Evolutionary conservation across 768 basidiomycete species (phyloP), one percentile per base, ranked within the genome.

Genomic region (Mrakia frigida): DNA sequence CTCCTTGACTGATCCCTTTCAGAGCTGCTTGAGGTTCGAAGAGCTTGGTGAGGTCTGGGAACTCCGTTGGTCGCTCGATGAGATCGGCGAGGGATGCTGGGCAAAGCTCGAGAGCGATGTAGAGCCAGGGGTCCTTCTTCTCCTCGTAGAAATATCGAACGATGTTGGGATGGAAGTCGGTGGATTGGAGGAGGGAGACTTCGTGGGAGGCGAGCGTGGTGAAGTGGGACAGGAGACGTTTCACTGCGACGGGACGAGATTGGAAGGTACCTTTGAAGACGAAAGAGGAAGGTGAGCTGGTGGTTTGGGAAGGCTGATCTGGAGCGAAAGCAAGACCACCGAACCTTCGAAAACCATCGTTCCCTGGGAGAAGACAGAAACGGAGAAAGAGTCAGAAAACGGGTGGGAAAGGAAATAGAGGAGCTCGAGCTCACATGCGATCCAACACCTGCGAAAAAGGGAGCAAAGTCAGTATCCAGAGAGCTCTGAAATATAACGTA

Each of bases 101-200:
- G 71, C 83, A 84, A 6, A 98, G 87, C 81, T 99, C 97, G 60
- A 99, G 90, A 3, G 97, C 97, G 78, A 99, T 98, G 84, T 96
- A 98, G 14, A 98, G 89, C 86, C 98, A 98, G 81, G 92, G 94
- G 31, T 90, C 90, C 39, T 92, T 91, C 5, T 91, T 87, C 85
- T 98, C 96, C 86, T 98, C 94, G 84, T 93, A 98, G 84, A 94
- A 99, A 82, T 99, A 97, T 39, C 94, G 76, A 39, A 98, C 95
- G 82, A 99, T 97, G 84, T 99, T 98, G 25, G 94, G 94, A 81
- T 99, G 97, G 82, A 96, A 94, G 85, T 99, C 97, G 67, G 92
- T 92, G 82, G 97, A 94, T 85, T 98, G 94, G 13, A 99, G 87
- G 56, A 99, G 89, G 81, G 89, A 89, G 37, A 98, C 94, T 86